Evolutionary conservation across 176 grass and related monocot genomes (phyloP), one percentile per base, ranked within the genome.

Genomic region (Carex scoparia): DNA sequence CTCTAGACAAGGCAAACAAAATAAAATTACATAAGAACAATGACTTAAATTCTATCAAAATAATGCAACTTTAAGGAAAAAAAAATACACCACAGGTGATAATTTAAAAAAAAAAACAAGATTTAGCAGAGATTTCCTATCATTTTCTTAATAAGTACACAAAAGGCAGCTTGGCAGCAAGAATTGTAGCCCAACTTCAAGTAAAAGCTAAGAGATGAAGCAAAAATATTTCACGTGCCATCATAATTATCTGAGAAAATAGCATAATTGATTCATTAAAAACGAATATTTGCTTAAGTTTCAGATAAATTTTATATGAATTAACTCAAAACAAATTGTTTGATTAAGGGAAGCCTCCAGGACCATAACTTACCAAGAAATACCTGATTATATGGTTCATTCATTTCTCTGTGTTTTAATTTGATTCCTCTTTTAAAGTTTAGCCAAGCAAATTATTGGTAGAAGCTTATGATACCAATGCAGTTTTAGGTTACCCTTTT

Each of bases 211-310:
- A 84, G n/a, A 37, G 42, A 40, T 84, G 84, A 65, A 64, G 56
- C 74, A 78, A 78, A 56, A 57, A 81, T 86, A 71, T 90, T 87
- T 94, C 91, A 97, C 94, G 89, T 97, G 89, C 88, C 94, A 93
- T 94, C 94, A 94, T 87, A 91, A 90, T 97, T 90, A 97, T 94
- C 94, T 94, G 89, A 84, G 65, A 93, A 90, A 91, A 94, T 90
- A 92, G 91, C 71, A 91, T 84, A 49, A 82, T 90, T 64, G 89
- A 88, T 66, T 67, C 71, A 85, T 92, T 87, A 92, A 92, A 87
- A 79, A 88, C 51, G 66, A 71, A 84, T 54, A 54, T 23, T 58
- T 74, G 9, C 42, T 79, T 84, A 61, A 90, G 85, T 57, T 65
- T 37, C 33, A 66, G 46, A 60, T 78, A 57, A 5, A 59, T 64